phyloP scores from a whole-genome alignment of 495 filamentous ascomycete genomes.

The Haplographium delicatum region DNA sequence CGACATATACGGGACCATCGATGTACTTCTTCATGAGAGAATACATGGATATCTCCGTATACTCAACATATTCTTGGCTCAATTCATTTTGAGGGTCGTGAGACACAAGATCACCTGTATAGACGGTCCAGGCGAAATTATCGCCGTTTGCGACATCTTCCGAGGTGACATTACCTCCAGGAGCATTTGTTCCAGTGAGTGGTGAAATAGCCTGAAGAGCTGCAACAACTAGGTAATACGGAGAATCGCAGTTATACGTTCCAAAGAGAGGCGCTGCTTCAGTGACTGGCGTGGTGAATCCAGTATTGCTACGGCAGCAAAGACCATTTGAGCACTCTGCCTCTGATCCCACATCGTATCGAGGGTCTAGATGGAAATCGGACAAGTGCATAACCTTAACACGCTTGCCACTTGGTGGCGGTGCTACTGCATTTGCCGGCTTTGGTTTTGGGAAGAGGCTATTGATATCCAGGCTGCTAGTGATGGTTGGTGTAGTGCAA shows the following conservation, averaged over 20 bases:
- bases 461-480: constrained; percentile 37
- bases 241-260: constrained; percentile 41
- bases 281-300: background rate
- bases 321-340: constrained; percentile 48
- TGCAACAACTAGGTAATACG: constrained; percentile 45
- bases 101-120: constrained; percentile 47
- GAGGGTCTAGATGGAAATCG: constrained; percentile 56
- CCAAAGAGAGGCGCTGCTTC: constrained; percentile 28
- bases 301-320: constrained; percentile 40
- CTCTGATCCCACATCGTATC: constrained; percentile 49
- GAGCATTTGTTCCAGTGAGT: too few species aligned
- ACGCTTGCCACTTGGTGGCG: constrained; percentile 43
- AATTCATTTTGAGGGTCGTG: constrained; percentile 41
- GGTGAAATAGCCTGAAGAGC: constrained; percentile 23
- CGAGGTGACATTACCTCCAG: too few species aligned
- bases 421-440: constrained; percentile 37
- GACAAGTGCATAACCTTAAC: constrained; percentile 57
- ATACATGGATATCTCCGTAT: constrained; percentile 40
- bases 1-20: constrained; percentile 37
- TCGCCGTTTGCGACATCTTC: constrained; percentile 1
- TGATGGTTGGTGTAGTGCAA: constrained; percentile 42
- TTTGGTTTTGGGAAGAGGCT: constrained; percentile 51
- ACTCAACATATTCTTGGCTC: constrained; percentile 39
- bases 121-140: constrained; percentile 38
- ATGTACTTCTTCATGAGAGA: constrained; percentile 42